Percentiles rank a stretch among this genome's conserved stretches.
phyloP scores from a whole-genome alignment of 495 filamentous ascomycete genomes.

The Immersiella caudata region DNA sequence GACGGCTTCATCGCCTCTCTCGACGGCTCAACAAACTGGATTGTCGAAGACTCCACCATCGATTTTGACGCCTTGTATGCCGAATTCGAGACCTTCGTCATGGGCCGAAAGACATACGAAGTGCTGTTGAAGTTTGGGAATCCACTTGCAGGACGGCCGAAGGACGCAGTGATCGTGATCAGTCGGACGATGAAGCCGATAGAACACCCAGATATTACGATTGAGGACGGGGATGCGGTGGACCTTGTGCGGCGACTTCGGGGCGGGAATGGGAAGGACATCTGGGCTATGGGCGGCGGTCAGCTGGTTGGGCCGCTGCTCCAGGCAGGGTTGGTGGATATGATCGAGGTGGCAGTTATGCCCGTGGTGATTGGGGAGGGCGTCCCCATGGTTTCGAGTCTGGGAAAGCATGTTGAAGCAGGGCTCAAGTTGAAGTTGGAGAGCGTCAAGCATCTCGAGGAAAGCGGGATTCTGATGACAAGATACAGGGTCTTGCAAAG shows the following conservation, averaged over 20 bases:
- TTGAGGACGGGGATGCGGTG: constrained; percentile 1
- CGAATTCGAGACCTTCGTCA: constrained; percentile 19
- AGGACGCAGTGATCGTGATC: constrained; percentile 16
- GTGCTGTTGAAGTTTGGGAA: constrained; percentile 12
- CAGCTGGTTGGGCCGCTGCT: constrained; percentile 23
- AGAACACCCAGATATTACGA: constrained; percentile 14
- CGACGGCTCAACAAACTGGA: constrained; percentile 15
- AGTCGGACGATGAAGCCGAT: constrained; percentile 1
- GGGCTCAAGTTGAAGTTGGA: constrained; percentile 20
- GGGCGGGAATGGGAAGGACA: constrained; percentile 13
- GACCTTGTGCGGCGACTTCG: neutral
- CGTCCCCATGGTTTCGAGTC: constrained; percentile 14
- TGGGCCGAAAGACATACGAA: constrained; percentile 28
- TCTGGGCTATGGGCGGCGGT: constrained; percentile 29
- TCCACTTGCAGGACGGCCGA: constrained; percentile 2
- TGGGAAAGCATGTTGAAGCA: neutral
- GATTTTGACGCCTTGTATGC: constrained; percentile 23
- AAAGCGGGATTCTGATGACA: constrained; percentile 24
- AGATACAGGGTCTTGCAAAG: constrained; percentile 18
- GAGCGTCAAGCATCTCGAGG: constrained; percentile 3
- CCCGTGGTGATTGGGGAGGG: constrained; percentile 24
- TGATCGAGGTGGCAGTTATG: constrained; percentile 29
- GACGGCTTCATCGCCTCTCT: constrained; percentile 26
- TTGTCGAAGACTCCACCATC: constrained; percentile 23
- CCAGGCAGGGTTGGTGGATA: constrained; percentile 21